Conservation (phyloP, 176 grass and related monocot species). For the Canna indica region DNA sequence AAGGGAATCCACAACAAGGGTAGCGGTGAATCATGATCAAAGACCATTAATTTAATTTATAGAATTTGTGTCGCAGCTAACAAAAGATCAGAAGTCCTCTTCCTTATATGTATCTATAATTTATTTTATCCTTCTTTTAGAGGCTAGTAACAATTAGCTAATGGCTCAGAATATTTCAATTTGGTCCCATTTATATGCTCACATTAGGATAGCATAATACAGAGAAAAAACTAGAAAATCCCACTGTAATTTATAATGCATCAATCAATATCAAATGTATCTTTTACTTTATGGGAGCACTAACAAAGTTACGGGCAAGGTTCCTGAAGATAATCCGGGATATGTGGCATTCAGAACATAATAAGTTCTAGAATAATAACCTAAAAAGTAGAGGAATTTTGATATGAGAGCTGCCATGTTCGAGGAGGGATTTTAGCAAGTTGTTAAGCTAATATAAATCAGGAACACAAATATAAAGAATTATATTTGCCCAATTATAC, state of each 20-base stretch:
- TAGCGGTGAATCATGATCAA: not conserved
- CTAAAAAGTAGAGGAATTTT: too few species aligned
- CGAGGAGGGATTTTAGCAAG: not conserved
- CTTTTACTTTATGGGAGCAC: not conserved
- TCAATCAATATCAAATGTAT: not conserved
- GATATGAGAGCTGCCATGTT: too few species aligned
- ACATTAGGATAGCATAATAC: not conserved
- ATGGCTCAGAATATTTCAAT: not conserved
- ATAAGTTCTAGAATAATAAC: not conserved
- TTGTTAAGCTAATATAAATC: not conserved
- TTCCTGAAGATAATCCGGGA: not conserved
- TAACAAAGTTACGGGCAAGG: not conserved
- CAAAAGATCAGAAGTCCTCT: not conserved
- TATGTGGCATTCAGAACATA: not conserved
- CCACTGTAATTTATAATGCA: not conserved
- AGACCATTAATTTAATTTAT: not conserved
- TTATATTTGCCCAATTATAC: not conserved
- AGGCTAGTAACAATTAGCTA: not conserved
- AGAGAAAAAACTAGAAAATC: not conserved
- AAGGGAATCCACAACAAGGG: not conserved
- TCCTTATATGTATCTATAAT: not conserved
- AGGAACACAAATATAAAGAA: not conserved
- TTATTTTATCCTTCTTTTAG: not conserved
- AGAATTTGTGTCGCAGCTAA: not conserved
- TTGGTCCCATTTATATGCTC: too few species aligned